Evolutionary conservation across 495 filamentous ascomycete species (phyloP), one percentile per base, ranked within the genome.

Genomic region (Neurospora discreta): DNA sequence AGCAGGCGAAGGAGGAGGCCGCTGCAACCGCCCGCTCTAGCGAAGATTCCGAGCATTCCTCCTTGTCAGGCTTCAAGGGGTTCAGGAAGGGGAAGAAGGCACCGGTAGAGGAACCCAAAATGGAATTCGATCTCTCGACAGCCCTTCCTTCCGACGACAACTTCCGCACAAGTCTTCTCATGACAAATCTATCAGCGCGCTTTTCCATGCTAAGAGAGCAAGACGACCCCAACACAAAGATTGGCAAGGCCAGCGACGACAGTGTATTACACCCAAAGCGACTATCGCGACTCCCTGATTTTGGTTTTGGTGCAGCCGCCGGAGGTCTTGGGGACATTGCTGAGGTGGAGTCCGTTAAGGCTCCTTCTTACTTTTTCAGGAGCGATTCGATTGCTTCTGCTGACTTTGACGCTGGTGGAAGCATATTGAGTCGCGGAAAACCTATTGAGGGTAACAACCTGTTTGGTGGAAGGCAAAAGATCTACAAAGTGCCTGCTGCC

Each of bases 131-230:
- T 72, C 81, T 98, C 20, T 80, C 90, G 3, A 83, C 80, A 26
- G 95, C 89, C 5, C 83, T 99, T 6, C 95, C 95, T 3, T 86
- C 94, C 0, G 88, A 84, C 20, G 94, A 98, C 78, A 88, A 98
- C 80, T 98, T 99, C 75, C 90, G 95, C n/a, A 99, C 95, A 7
- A 98, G 96, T 83, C 80, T 98, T 65, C 81, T 99, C 33, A 97
- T 99, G 95, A 92, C 93, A 7, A 95, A 94, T 68, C 85, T 99
- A 4, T 97, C 95, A 0, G 93, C 95, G 20, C 88, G 95, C 3
- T 99, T 99, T 79, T 98, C 95, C 73, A 98, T 99, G 92, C 80
- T 99, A 20, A 83, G 93, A 75, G 94, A 97, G 79, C 94, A 97
- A 78, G 94, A 97, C 76, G 94, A 98, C 75, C 94, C 94, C 5